These are phyloP conservation scores for Wickerhamiella alocasiicola DNA, from an alignment of 805 yeast genomes.

Conservation along the genomic window DNA sequence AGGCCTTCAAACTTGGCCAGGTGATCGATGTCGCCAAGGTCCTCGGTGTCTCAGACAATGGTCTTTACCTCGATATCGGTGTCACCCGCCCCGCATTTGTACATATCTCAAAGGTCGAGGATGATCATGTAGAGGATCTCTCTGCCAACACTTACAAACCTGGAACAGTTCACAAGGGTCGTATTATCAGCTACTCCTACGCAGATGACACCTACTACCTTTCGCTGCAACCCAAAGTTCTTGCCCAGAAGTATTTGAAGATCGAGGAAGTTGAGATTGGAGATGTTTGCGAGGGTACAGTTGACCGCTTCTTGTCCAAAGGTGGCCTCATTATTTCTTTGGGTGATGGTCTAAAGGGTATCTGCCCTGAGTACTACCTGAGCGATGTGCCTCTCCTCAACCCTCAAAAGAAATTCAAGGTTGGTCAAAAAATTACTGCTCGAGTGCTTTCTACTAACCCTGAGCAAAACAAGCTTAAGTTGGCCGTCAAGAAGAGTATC, in stretches of 20 bases:
- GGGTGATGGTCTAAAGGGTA: conserved; percentile 50
- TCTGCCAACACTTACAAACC: conserved; percentile 32
- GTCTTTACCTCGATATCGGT: conserved; percentile 36
- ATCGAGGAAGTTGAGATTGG: conserved; percentile 69
- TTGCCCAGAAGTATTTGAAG: conserved; percentile 54
- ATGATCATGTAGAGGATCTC: conserved; percentile 29
- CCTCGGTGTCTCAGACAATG: conserved; percentile 36
- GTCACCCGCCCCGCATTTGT: conserved; percentile 53
- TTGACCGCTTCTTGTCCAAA: conserved; percentile 44
- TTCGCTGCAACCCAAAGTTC: conserved; percentile 52
- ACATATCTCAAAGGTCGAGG: conserved; percentile 54
- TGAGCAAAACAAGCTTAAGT: conserved; percentile 37
- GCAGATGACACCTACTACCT: conserved; percentile 56
- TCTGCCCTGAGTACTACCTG: conserved; percentile 62
- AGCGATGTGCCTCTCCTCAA: conserved; percentile 73
- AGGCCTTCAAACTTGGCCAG: conserved; percentile 70
- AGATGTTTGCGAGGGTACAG: conserved; percentile 43
- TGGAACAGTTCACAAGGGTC: conserved; percentile 61
- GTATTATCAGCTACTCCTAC: conserved; percentile 58
- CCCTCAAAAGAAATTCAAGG: conserved; percentile 86
- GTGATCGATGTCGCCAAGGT: conserved; percentile 43
- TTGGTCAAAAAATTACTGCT: conserved; percentile 68
- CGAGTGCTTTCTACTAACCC: conserved; percentile 23
- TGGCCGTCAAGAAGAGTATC: conserved; percentile 75
- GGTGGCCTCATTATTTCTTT: conserved; percentile 58